Percentiles rank a stretch among this genome's conserved stretches.
phyloP scores from a whole-genome alignment of 768 basidiomycete genomes.

The Naganishia randhawae region DNA sequence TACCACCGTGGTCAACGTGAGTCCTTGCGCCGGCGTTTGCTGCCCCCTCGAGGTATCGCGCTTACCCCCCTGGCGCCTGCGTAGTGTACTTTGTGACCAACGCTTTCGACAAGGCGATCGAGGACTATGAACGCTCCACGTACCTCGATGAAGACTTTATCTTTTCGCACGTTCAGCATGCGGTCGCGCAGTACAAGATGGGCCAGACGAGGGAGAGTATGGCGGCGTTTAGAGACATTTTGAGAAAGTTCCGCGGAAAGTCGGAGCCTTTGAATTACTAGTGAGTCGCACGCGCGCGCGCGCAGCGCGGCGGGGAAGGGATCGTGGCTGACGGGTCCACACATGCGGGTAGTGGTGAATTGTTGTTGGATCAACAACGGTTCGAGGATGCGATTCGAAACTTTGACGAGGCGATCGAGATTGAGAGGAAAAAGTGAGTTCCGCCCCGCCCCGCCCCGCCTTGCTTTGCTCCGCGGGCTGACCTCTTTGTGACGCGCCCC shows the following conservation, averaged over 20 bases:
- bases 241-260: conserved; percentile 76
- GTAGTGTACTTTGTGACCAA: conserved; percentile 93
- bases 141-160: conserved; percentile 81
- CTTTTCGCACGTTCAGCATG: conserved; percentile 94
- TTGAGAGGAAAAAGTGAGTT: conserved; percentile 71
- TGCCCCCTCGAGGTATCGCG: too few species aligned
- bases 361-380: conserved; percentile 83
- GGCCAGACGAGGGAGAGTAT: conserved; percentile 73
- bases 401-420: conserved; percentile 84
- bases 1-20: conserved; percentile 96
- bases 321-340: conserved; percentile 12
- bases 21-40: too few species aligned
- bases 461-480: too few species aligned
- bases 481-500: too few species aligned
- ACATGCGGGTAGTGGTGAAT: conserved; percentile 67
- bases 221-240: conserved; percentile 81
- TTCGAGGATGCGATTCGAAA: conserved; percentile 79
- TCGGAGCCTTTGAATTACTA: conserved; percentile 95
- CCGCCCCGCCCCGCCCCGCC: too few species aligned
- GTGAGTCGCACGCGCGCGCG: conserved; percentile 52
- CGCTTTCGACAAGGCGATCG: conserved; percentile 77
- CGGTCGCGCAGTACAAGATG: conserved; percentile 93
- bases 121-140: conserved; percentile 87
- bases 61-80: background rate
- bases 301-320: background rate